A percentile compares a stretch with the other conserved stretches of the same genome.
Evolutionary conservation across 2,329 filamentous ascomycete species (phyloP).

Genomic region (Penicillium sp.): DNA sequence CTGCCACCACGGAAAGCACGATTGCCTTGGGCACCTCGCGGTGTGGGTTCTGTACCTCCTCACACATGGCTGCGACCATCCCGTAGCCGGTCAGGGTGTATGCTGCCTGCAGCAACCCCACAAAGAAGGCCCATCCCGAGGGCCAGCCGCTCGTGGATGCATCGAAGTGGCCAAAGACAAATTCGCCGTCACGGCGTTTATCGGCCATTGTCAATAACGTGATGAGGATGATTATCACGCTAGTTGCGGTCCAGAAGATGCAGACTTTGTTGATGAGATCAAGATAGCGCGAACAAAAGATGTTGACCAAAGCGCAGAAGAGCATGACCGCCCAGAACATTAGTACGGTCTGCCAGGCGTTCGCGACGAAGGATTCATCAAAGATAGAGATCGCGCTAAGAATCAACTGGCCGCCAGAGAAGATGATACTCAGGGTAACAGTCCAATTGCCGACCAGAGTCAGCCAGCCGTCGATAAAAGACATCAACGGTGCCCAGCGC

Average conservation of each 20-base stretch:
- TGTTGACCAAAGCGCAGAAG: slow-evolving; percentile 63
- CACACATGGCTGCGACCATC: slow-evolving; percentile 70
- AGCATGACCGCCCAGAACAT: slow-evolving; percentile 71
- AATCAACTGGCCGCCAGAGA: slow-evolving; percentile 68
- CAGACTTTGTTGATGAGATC: slow-evolving; percentile 71
- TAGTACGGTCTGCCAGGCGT: slow-evolving; percentile 67
- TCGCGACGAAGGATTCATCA: slow-evolving; percentile 67
- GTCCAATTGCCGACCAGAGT: slow-evolving; percentile 75
- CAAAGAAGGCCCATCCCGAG: slow-evolving; percentile 69
- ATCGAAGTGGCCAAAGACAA: slow-evolving; percentile 69
- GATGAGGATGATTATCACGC: slow-evolving; percentile 66
- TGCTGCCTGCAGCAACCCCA: slow-evolving; percentile 65
- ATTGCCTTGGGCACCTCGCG: slow-evolving; percentile 70
- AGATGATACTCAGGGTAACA: slow-evolving; percentile 65
- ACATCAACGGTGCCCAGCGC: slow-evolving; percentile 65
- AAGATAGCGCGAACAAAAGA: slow-evolving; percentile 61
- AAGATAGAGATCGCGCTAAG: slow-evolving; percentile 67
- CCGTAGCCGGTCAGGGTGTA: slow-evolving; percentile 58
- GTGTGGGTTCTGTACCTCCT: slow-evolving; percentile 68
- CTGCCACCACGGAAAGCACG: slow-evolving; percentile 66
- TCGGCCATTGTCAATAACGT: slow-evolving; percentile 63
- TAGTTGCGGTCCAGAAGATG: slow-evolving; percentile 68
- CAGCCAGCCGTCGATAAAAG: slow-evolving; percentile 70
- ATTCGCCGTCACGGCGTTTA: slow-evolving; percentile 57
- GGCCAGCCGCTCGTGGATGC: slow-evolving; percentile 66